phyloP scores from a whole-genome alignment of 306 rosid genomes.

The Dryas drummondii region DNA sequence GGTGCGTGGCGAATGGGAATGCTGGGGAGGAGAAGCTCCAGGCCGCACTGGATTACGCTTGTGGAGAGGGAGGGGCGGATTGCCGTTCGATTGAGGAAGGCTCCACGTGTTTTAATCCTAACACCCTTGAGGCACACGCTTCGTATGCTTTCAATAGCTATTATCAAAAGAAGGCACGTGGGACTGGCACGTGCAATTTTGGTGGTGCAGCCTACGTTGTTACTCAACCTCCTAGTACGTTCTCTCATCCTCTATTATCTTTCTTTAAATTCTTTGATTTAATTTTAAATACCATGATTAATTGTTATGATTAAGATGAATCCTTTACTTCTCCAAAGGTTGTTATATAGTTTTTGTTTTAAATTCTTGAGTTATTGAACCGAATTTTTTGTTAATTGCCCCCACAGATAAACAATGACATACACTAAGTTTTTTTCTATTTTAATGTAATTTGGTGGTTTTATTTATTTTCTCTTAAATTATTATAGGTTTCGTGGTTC shows the following conservation, averaged over 20 bases:
- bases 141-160: slow-evolving; percentile 84
- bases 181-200: slow-evolving; percentile 61
- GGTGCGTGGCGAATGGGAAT: slow-evolving; percentile 74
- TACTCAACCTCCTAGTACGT: slow-evolving; percentile 69
- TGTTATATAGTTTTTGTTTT: too few relatives aligned
- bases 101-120: slow-evolving; percentile 72
- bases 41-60: slow-evolving; percentile 66
- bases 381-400: too few relatives aligned
- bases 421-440: too few relatives aligned
- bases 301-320: too few relatives aligned
- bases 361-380: too few relatives aligned
- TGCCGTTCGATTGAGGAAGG: slow-evolving; percentile 63
- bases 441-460: too few relatives aligned
- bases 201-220: slow-evolving; percentile 74
- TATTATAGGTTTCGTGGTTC: too few relatives aligned
- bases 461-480: too few relatives aligned
- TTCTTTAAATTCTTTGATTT: too few relatives aligned
- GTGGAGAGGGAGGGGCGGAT: slow-evolving; percentile 84
- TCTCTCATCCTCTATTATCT: not conserved
- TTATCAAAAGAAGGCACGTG: slow-evolving; percentile 74
- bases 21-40: slow-evolving; percentile 47
- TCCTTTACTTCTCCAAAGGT: too few relatives aligned
- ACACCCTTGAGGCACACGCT: slow-evolving; percentile 78
- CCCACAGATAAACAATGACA: too few relatives aligned
- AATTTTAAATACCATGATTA: not conserved